Conservation (phyloP, 2,329 filamentous ascomycete species). For the Malbranchea zuffiana region DNA sequence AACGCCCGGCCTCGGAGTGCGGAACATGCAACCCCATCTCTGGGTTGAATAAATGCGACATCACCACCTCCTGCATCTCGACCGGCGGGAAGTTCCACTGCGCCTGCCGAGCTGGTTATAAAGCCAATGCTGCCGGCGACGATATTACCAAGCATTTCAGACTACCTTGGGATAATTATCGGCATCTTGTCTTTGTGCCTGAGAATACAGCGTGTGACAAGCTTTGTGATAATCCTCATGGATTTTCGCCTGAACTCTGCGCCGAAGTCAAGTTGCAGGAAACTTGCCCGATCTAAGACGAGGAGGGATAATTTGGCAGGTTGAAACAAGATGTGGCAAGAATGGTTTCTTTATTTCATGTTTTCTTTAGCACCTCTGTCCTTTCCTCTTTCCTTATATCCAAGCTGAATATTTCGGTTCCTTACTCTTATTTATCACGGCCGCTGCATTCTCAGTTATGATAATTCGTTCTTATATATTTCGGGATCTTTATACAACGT, state of each 20-base stretch:
- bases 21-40: constrained; percentile 8
- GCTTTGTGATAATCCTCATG: constrained; percentile 7
- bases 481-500: no score
- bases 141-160: constrained; percentile 7
- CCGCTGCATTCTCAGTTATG: no score
- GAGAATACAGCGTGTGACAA: constrained; percentile 6
- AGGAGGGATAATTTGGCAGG: no score
- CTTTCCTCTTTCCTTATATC: no score
- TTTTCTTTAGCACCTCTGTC: no score
- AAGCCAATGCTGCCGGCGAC: constrained; percentile 2
- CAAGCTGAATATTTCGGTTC: no score
- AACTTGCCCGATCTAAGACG: constrained; percentile 8
- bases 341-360: background rate
- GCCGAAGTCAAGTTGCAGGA: constrained; percentile 6
- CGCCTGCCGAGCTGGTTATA: constrained; percentile 7
- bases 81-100: constrained; percentile 8
- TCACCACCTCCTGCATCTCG: constrained; percentile 7
- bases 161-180: constrained; percentile 7
- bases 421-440: no score
- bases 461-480: no score
- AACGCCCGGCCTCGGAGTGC: constrained; percentile 1
- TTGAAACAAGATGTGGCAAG: no score
- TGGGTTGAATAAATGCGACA: constrained; percentile 8
- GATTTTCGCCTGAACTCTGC: constrained; percentile 6
- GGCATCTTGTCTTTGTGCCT: constrained; percentile 7